Percentiles rank a stretch among this genome's conserved stretches.
Conservation (phyloP, 2,329 filamentous ascomycete genomes). For the Cladosporium sp. region DNA sequence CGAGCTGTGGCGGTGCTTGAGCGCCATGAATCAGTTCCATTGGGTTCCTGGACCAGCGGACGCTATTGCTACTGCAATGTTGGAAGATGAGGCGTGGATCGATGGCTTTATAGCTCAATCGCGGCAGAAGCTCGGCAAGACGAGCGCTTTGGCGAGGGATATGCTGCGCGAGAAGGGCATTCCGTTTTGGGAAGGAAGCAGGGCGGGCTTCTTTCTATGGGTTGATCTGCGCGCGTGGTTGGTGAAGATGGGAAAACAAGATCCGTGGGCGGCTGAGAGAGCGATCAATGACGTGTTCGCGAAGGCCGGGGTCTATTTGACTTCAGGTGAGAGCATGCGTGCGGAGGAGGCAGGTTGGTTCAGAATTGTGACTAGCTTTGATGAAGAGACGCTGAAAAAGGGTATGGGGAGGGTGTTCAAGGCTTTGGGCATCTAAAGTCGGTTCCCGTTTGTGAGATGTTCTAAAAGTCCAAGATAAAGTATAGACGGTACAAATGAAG, state of each 20-base stretch:
- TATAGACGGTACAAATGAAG: no score
- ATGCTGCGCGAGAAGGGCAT: constrained; percentile 30
- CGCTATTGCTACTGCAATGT: constrained; percentile 27
- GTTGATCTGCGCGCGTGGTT: constrained; percentile 40
- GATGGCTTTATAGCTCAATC: constrained; percentile 5
- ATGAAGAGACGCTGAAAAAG: constrained; percentile 20
- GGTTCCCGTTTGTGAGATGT: no score
- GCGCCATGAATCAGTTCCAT: constrained; percentile 23
- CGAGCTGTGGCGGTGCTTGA: constrained; percentile 22
- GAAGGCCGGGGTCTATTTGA: constrained; percentile 46
- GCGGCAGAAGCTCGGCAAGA: constrained; percentile 15
- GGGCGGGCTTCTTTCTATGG: constrained; percentile 44
- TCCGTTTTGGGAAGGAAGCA: constrained; percentile 32
- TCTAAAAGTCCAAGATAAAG: no score
- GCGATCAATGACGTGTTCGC: constrained; percentile 40
- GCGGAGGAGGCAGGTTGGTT: constrained; percentile 47
- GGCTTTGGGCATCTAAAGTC: constrained; percentile 1
- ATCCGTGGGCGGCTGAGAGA: constrained; percentile 37
- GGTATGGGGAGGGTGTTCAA: constrained; percentile 28
- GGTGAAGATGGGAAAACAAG: constrained; percentile 15
- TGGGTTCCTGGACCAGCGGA: constrained; percentile 27
- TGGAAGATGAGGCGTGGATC: constrained; percentile 19
- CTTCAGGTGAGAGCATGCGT: constrained; percentile 43
- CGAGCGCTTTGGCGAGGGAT: constrained; percentile 15
- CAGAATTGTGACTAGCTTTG: constrained; percentile 44